Evolutionary conservation across 75 land plant genomes (phyloP), one percentile per base, ranked within the genome.

Genomic region (Larix kaempferi): DNA sequence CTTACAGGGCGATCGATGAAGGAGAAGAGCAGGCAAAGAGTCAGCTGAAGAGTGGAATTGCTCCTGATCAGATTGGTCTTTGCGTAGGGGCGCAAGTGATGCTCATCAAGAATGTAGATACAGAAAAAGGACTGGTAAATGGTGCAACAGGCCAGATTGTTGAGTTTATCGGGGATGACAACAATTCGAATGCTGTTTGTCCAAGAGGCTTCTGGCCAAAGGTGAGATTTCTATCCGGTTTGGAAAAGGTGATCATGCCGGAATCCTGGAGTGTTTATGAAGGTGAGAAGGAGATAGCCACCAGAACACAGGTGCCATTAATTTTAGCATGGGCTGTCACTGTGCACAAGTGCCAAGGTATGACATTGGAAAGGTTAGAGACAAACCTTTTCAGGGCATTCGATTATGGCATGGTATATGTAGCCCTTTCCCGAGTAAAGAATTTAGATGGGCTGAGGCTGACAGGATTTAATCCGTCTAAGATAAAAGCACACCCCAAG

Each of bases 321-420:
- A 73, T 91, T 57, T 74, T 93, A 78, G 93, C 91, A 56, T 93
- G 95, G 95, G 91, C 95, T 25, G 56, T 93, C 0, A 93, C 91
- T 72, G 85, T 93, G 77, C 95, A 93, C 85, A 93, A 93, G 74
- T 93, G 95, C 81, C 95, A 92, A 58, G 95, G 95, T 29, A 90
- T 92, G 95, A 90, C 91, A 57, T 83, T 92, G 55, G 87, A 89
- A 13, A 69, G 80, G 5, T 78, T 91, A 27, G 89, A 89, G 75
- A 87, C 93, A 27, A 88, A 93, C 80, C 91, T 93, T 12, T 77
- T 83, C 10, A 77, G 75, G 76, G 87, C 91, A 55, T 93, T 91
- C 76, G 95, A 83, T 52, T 88, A 66, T 74, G 95, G 91, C 2
- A 93, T 93, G 95, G 91, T 93, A 3, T 93, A 93, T 85, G 95